Evolutionary conservation across 345 rosid species (phyloP).

Genomic region (Salix dunnii): DNA sequence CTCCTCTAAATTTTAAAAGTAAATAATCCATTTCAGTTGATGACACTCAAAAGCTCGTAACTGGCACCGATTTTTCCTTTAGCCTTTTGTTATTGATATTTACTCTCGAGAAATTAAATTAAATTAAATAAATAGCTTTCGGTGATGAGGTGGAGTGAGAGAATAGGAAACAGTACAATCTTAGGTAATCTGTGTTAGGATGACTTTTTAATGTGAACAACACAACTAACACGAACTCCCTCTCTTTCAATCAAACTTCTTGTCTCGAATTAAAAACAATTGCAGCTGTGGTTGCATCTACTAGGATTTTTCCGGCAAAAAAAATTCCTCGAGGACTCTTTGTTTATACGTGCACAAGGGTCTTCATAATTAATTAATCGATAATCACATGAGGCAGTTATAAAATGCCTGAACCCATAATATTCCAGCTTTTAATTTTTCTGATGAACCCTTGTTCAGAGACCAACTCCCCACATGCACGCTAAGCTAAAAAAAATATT

Average conservation of each 20-base stretch:
- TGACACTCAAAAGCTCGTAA: too few relatives aligned
- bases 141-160: slow-evolving; percentile 3
- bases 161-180: slow-evolving; percentile 1
- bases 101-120: background rate
- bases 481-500: too few relatives aligned
- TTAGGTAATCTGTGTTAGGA: slow-evolving; percentile 18
- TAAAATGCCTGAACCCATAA: slow-evolving; percentile 13
- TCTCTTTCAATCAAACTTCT: slow-evolving; percentile 15
- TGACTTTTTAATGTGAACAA: slow-evolving; percentile 13
- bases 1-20: background rate
- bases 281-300: background rate
- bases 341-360: background rate
- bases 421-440: background rate
- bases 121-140: background rate
- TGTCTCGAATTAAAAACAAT: slow-evolving; percentile 15
- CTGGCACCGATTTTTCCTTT: background rate
- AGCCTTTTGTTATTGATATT: background rate
- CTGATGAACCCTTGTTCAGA: slow-evolving; percentile 4
- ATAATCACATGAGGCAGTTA: background rate
- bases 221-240: slow-evolving; percentile 20
- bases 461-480: slow-evolving; percentile 27
- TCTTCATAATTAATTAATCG: background rate
- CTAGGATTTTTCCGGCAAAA: slow-evolving; percentile 23
- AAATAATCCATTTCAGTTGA: too few relatives aligned
- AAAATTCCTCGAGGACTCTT: slow-evolving; percentile 22